Base-by-base conservation (phyloP, 164 flowering plant species). In the Warburgia ugandensis region DNA sequence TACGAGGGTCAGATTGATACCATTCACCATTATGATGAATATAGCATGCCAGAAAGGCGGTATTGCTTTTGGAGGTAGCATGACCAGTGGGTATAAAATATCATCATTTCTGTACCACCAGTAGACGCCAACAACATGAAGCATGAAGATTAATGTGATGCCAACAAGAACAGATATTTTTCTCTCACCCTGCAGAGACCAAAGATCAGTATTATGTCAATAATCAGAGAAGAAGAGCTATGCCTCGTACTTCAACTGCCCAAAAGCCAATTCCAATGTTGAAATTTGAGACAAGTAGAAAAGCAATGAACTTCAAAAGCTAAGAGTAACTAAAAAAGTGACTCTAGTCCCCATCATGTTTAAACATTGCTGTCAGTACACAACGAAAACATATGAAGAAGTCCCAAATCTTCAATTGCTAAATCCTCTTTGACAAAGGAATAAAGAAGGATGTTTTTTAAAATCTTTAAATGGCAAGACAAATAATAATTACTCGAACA, bases 21-120 rank as follows among this genome's bases (percentile, higher is more conserved):
- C 99, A 59, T 94, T 94, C 55, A 86, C 95, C 84, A 86, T 68
- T 62, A 89, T 94, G 61, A 86, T 84, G 59, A 94, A 94, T 52
- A 94, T 72, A 14, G 97, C 95, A 68, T 89, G 94, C 99, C 96
- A 89, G 45, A 89, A 94, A 21, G 96, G 99, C 47, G 97, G 99
- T 54, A 89, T 86, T 27, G 73, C 68, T 67, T 82, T 94, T 39
- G 97, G 97, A 57, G 97, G 99, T 56, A 83, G 77, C 97, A 94
- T 83, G 55, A 84, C 54, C 64, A 94, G 68, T 30, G 96, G 97
- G 55, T 80, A 75, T 33, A 83, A 52, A 52, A 94, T 84, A 69
- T 94, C 90, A 68, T 84, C 95, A 59, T 81, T 81, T 49, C 74
- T 65, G 62, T 75, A 84, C 94, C 92, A 89, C 99, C 99, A 89